These are phyloP conservation scores for Colletotrichum sp. DNA, from an alignment of 2,329 filamentous ascomycete species.

Conservation along the genomic window DNA sequence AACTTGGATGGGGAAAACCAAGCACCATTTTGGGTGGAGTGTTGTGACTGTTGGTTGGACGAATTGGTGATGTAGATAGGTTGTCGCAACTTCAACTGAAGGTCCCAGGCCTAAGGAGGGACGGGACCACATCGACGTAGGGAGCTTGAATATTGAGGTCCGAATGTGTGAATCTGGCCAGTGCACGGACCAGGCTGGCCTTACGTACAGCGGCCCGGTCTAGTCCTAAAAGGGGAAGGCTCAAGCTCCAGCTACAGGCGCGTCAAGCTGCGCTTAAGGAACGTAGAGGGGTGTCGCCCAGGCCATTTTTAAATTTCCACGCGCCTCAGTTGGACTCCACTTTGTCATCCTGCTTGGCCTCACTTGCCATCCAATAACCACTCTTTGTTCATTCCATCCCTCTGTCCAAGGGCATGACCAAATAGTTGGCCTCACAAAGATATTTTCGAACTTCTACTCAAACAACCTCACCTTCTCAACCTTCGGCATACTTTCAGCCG, in stretches of 20 bases:
- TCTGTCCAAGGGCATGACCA: not conserved
- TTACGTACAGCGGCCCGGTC: slow-evolving; percentile 2
- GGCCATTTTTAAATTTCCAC: slow-evolving; percentile 16
- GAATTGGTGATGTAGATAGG: slow-evolving; percentile 12
- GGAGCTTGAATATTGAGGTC: slow-evolving; percentile 23
- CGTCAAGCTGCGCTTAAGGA: slow-evolving; percentile 8
- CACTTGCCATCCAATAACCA: not conserved
- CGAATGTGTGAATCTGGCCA: slow-evolving; percentile 26
- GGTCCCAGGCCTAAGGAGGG: slow-evolving; percentile 9
- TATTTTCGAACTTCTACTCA: not conserved
- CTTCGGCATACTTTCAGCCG: not conserved
- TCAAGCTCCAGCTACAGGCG: not conserved
- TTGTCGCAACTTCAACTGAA: slow-evolving; percentile 20
- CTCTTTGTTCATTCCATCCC: not conserved
- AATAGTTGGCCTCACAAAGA: not conserved
- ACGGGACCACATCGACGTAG: slow-evolving; percentile 1
- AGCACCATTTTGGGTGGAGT: slow-evolving; percentile 19
- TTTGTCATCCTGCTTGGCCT: not conserved
- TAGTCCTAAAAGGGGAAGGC: not conserved
- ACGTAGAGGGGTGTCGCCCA: slow-evolving; percentile 7
- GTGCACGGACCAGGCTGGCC: slow-evolving; percentile 20
- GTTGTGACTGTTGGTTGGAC: not conserved
- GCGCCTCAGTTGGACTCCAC: slow-evolving; percentile 14
- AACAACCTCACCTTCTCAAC: not conserved
- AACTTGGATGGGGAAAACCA: not conserved